Conservation (phyloP, 2,329 filamentous ascomycete genomes). For the Sporothrix mexicana region DNA sequence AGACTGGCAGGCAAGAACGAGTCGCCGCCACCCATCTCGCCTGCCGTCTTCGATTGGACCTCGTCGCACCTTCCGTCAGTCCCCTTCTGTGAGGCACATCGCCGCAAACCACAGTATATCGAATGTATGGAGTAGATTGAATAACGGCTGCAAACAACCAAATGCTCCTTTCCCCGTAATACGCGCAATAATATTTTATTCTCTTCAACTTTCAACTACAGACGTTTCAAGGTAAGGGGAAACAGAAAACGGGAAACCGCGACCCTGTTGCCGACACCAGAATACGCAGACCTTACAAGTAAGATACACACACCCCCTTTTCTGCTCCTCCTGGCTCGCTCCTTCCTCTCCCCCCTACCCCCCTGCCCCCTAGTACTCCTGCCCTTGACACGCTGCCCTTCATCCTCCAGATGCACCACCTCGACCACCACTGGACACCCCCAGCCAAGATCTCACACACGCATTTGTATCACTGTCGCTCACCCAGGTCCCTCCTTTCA, state of each 20-base stretch:
- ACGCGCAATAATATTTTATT: neutral
- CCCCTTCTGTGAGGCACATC: neutral
- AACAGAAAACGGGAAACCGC: slow-evolving; percentile 24
- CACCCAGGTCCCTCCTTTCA: slow-evolving; percentile 45
- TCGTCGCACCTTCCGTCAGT: slow-evolving; percentile 13
- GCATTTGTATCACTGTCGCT: slow-evolving; percentile 48
- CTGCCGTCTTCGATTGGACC: slow-evolving; percentile 23
- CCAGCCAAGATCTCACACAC: slow-evolving; percentile 49
- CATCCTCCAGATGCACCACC: slow-evolving; percentile 25
- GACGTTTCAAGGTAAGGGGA: slow-evolving; percentile 23
- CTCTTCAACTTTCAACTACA: neutral
- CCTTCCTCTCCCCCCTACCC: neutral
- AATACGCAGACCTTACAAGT: neutral
- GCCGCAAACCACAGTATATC: neutral
- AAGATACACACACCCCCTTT: slow-evolving; percentile 28
- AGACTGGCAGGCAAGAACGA: slow-evolving; percentile 21
- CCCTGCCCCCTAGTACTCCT: slow-evolving; percentile 24
- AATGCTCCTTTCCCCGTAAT: slow-evolving; percentile 6
- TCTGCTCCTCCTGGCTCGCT: slow-evolving; percentile 21
- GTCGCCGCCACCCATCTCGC: slow-evolving; percentile 1
- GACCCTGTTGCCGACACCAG: neutral
- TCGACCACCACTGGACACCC: slow-evolving; percentile 27
- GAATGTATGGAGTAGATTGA: slow-evolving; percentile 26
- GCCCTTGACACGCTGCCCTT: slow-evolving; percentile 20
- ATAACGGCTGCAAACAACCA: slow-evolving; percentile 15